These are phyloP conservation scores for Cyclotella baltica DNA, from an alignment of 108 stramenopile genomes.

Conservation along the genomic window DNA sequence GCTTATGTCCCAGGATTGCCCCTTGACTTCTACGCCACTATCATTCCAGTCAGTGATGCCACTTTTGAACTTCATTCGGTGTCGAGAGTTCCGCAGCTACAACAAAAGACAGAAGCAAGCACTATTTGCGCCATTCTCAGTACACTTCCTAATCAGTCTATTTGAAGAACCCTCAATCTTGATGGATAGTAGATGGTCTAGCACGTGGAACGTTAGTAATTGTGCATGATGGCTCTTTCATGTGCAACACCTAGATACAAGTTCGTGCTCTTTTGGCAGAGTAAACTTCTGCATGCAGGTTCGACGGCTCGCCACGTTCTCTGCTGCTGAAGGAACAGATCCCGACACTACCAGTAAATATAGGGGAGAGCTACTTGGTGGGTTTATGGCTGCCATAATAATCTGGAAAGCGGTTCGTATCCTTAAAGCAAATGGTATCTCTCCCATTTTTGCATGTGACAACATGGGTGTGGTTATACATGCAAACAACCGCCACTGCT, in stretches of 20 bases:
- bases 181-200: slow-evolving; percentile 14
- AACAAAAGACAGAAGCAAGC: not conserved
- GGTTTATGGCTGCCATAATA: not conserved
- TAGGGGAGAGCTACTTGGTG: slow-evolving; percentile 4
- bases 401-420: not conserved
- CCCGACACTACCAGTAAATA: slow-evolving; percentile 6
- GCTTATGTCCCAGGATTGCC: too few species aligned
- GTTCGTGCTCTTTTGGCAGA: not conserved
- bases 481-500: not conserved
- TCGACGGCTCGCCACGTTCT: not conserved
- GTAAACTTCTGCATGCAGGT: not conserved
- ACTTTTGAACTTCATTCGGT: too few species aligned
- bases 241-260: not conserved
- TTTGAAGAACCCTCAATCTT: not conserved
- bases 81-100: too few species aligned
- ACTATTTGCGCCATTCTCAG: too few species aligned
- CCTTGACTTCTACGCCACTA: too few species aligned
- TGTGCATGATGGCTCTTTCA: slow-evolving; percentile 16
- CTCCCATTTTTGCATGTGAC: not conserved
- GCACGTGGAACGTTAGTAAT: not conserved
- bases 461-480: slow-evolving; percentile 10
- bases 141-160: not conserved
- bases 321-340: not conserved
- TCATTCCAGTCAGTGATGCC: too few species aligned
- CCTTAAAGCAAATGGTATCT: not conserved